These are phyloP conservation scores for Fusarium hostae DNA, from an alignment of 2,329 filamentous ascomycete genomes.

Conservation along the genomic window DNA sequence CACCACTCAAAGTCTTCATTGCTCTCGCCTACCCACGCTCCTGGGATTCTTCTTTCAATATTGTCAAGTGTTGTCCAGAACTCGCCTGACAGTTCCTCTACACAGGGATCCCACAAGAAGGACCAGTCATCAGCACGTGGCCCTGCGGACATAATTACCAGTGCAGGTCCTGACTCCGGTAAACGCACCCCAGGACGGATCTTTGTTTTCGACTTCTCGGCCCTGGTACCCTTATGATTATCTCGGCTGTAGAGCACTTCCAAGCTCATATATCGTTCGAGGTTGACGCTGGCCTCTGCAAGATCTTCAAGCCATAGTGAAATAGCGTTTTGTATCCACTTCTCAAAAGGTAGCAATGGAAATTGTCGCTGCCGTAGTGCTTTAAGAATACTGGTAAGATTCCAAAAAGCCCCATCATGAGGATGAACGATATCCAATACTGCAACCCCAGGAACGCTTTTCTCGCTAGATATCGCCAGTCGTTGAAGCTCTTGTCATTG, in stretches of 20 bases:
- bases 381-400: rapidly evolving
- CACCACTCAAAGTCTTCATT: rapidly evolving
- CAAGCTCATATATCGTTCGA: not conserved
- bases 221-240: rapidly evolving
- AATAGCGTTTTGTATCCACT: not conserved
- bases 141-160: rapidly evolving
- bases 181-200: rapidly evolving
- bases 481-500: rapidly evolving
- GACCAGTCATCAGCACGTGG: rapidly evolving
- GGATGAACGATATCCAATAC: not conserved
- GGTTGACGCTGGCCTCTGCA: not conserved
- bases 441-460: rapidly evolving
- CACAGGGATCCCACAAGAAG: not conserved
- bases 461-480: not conserved
- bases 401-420: rapidly evolving
- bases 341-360: rapidly evolving
- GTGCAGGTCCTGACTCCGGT: not conserved
- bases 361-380: rapidly evolving
- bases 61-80: not conserved
- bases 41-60: rapidly evolving
- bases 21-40: not conserved
- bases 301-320: not conserved
- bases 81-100: not conserved
- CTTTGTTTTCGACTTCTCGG: rapidly evolving
- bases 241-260: rapidly evolving